Conservation (phyloP, 2,329 filamentous ascomycete genomes). For the Diaporthe capsici region DNA sequence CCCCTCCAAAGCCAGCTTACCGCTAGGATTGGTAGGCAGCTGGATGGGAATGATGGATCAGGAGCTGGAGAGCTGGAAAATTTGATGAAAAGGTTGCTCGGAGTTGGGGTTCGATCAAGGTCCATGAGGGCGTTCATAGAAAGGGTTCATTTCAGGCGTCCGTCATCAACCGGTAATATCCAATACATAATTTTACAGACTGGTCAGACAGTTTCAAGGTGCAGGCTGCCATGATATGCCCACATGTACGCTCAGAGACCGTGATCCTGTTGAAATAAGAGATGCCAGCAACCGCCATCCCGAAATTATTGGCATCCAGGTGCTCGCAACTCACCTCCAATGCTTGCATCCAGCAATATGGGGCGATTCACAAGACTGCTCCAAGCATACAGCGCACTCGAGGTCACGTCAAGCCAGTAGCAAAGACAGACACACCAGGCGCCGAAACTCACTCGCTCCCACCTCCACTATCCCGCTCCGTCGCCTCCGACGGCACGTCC, state of each 20-base stretch:
- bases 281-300: background rate
- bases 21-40: background rate
- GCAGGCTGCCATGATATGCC: background rate
- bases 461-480: slow-evolving; percentile 20
- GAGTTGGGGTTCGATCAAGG: background rate
- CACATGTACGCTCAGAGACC: background rate
- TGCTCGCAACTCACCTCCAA: background rate
- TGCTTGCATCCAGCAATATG: background rate
- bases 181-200: background rate
- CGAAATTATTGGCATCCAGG: background rate
- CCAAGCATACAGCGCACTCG: background rate
- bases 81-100: background rate
- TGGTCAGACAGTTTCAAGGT: background rate
- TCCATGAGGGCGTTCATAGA: background rate
- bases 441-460: background rate
- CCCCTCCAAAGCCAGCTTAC: background rate
- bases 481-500: slow-evolving; percentile 22
- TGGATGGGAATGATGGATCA: too few relatives aligned
- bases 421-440: background rate
- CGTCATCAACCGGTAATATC: background rate
- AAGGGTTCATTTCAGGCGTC: background rate
- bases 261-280: background rate
- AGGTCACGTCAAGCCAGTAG: too few relatives aligned
- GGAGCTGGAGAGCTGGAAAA: too few relatives aligned
- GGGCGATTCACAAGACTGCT: too few relatives aligned